These are phyloP conservation scores for Saturnispora ahearnii DNA, from an alignment of 805 yeast genomes.

Conservation along the genomic window DNA sequence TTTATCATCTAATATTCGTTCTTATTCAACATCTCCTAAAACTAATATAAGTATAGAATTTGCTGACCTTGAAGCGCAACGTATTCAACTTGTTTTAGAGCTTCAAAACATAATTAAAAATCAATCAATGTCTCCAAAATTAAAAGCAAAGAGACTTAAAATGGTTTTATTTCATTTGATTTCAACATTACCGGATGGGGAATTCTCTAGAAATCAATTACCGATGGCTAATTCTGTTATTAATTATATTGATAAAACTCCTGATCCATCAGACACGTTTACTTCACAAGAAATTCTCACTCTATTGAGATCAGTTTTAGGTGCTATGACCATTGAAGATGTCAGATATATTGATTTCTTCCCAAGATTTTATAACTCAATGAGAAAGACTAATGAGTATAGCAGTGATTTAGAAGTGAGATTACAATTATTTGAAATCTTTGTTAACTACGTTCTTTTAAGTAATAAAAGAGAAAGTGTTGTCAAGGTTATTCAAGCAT, in stretches of 20 bases:
- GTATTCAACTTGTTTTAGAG: slow-evolving; percentile 14
- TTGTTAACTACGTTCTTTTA: slow-evolving; percentile 25
- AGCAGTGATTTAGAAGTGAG: slow-evolving; percentile 15
- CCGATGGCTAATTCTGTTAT: slow-evolving; percentile 24
- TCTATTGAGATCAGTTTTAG: slow-evolving; percentile 18
- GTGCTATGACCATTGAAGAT: slow-evolving; percentile 24
- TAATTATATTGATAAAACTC: slow-evolving; percentile 23
- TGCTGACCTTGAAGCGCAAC: slow-evolving; percentile 13
- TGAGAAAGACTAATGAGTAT: slow-evolving; percentile 23
- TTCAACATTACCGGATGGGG: slow-evolving; percentile 14
- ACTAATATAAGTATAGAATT: slow-evolving; percentile 5
- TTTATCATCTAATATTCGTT: not conserved
- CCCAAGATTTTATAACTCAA: slow-evolving; percentile 26
- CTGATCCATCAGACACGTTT: slow-evolving; percentile 20
- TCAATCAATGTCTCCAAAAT: slow-evolving; percentile 20
- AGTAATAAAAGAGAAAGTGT: slow-evolving; percentile 22
- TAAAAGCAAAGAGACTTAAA: slow-evolving; percentile 22
- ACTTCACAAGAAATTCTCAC: slow-evolving; percentile 18
- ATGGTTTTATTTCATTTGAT: slow-evolving; percentile 16
- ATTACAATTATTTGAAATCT: slow-evolving; percentile 27
- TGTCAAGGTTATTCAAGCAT: slow-evolving; percentile 22
- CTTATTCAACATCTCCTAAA: not conserved
- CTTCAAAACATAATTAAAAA: slow-evolving; percentile 20
- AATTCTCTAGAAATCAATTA: slow-evolving; percentile 20
- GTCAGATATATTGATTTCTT: slow-evolving; percentile 25